Evolutionary conservation across 345 rosid genomes (phyloP).

Genomic region (Citrus inodora): DNA sequence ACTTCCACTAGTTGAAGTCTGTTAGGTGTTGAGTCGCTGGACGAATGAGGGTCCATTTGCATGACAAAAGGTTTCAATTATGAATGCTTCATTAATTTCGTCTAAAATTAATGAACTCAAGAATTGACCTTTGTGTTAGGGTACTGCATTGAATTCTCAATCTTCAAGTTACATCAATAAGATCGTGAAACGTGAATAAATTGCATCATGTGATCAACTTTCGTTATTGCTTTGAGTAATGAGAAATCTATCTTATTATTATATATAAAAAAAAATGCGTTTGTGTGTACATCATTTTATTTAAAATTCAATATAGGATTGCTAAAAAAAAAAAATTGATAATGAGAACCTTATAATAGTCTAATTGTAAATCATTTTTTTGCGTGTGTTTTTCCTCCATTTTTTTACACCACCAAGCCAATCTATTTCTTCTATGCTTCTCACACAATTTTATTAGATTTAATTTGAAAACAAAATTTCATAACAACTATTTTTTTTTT

Average conservation of each 20-base stretch:
- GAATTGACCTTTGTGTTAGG: not conserved
- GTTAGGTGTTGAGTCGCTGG: not conserved
- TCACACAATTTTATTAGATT: too few relatives aligned
- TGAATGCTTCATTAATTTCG: not conserved
- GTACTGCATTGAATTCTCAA: not conserved
- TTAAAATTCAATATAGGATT: too few relatives aligned
- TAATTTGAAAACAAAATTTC: too few relatives aligned
- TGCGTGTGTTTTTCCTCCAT: too few relatives aligned
- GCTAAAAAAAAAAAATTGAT: too few relatives aligned
- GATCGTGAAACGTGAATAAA: not conserved
- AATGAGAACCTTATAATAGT: too few relatives aligned
- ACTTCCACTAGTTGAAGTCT: not conserved
- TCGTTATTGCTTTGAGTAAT: too few relatives aligned
- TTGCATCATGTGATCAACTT: not conserved
- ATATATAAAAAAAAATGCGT: fast-evolving
- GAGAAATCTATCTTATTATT: not conserved
- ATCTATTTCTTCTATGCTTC: too few relatives aligned
- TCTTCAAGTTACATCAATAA: not conserved
- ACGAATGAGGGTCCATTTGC: not conserved
- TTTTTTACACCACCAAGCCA: too few relatives aligned
- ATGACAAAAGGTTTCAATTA: not conserved
- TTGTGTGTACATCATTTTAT: too few relatives aligned
- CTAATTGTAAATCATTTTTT: too few relatives aligned
- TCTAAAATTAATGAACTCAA: not conserved
- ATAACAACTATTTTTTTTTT: not conserved